Percentiles rank a stretch among this genome's conserved stretches.
These are phyloP conservation scores for Penicillium frequentans DNA, from an alignment of 2,329 filamentous ascomycete genomes.

Conservation along the genomic window DNA sequence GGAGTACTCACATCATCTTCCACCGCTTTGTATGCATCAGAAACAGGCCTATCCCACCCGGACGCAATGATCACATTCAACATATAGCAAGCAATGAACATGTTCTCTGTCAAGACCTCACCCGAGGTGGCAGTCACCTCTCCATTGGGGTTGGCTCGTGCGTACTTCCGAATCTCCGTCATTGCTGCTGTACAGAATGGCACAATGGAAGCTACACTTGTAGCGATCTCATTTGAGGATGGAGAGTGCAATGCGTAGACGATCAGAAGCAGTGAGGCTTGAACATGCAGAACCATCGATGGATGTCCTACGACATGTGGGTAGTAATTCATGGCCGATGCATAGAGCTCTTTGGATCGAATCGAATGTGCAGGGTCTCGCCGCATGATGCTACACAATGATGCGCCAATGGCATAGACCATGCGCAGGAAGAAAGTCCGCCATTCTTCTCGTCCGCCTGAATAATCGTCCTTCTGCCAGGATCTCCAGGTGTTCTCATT, in stretches of 20 bases:
- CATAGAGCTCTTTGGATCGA: constrained; percentile 24
- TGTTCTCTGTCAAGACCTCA: constrained; percentile 21
- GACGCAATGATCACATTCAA: constrained; percentile 29
- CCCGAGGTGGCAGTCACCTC: constrained; percentile 7
- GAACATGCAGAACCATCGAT: constrained; percentile 27
- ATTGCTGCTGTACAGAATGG: constrained; percentile 29
- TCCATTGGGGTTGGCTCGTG: constrained; percentile 10
- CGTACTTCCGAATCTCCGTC: constrained; percentile 23
- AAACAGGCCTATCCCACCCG: constrained; percentile 30
- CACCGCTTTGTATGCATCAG: constrained; percentile 22
- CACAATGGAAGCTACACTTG: constrained; percentile 26
- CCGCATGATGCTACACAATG: constrained; percentile 24
- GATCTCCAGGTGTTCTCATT: constrained; percentile 22
- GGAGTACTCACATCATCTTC: constrained; percentile 26
- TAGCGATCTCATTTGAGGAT: constrained; percentile 27
- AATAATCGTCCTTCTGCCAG: constrained; percentile 20
- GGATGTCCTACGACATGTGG: constrained; percentile 26
- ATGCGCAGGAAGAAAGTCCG: constrained; percentile 26
- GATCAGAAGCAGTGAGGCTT: constrained; percentile 29
- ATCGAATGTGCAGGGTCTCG: constrained; percentile 18
- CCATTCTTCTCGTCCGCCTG: constrained; percentile 21
- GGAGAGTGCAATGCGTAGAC: constrained; percentile 29
- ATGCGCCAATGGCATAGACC: constrained; percentile 30
- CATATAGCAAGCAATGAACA: constrained; percentile 32
- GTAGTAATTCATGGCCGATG: constrained; percentile 26